Percentiles rank a stretch among this genome's conserved stretches.
Evolutionary conservation across 192 early-diverging fungal species (phyloP).

Genomic region (Coemansia sp.): DNA sequence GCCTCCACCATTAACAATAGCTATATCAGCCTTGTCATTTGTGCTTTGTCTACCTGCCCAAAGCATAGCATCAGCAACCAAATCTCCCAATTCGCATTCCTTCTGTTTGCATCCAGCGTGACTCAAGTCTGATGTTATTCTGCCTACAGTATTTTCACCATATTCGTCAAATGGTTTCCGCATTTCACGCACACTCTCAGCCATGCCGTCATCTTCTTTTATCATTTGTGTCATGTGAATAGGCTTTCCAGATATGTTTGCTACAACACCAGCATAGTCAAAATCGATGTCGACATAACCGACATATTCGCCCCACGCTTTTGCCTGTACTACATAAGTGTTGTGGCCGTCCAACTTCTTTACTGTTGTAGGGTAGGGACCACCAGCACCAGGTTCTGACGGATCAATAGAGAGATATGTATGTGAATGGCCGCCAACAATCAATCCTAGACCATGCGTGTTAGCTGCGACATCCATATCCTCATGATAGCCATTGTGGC

Average conservation of each 20-base stretch:
- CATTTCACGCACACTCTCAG: conserved; percentile 55
- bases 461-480: conserved; percentile 64
- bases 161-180: conserved; percentile 57
- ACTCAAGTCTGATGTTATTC: conserved; percentile 37
- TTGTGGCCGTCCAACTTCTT: conserved; percentile 59
- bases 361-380: conserved; percentile 66
- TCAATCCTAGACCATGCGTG: conserved; percentile 60
- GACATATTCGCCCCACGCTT: conserved; percentile 63
- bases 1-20: conserved; percentile 64
- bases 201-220: conserved; percentile 49
- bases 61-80: conserved; percentile 66
- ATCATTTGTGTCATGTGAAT: conserved; percentile 60
- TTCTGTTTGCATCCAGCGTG: conserved; percentile 45
- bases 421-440: conserved; percentile 77
- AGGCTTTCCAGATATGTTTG: conserved; percentile 56
- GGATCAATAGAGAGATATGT: conserved; percentile 61
- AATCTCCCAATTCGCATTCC: conserved; percentile 66
- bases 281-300: conserved; percentile 62
- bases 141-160: conserved; percentile 54
- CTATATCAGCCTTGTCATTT: conserved; percentile 45
- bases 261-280: conserved; percentile 54
- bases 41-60: conserved; percentile 3
- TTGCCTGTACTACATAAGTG: conserved; percentile 69
- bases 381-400: conserved; percentile 51
- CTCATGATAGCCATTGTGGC: conserved; percentile 73